Evolutionary conservation across 257 asterid genomes (phyloP).

Genomic region (Paulownia fortunei): DNA sequence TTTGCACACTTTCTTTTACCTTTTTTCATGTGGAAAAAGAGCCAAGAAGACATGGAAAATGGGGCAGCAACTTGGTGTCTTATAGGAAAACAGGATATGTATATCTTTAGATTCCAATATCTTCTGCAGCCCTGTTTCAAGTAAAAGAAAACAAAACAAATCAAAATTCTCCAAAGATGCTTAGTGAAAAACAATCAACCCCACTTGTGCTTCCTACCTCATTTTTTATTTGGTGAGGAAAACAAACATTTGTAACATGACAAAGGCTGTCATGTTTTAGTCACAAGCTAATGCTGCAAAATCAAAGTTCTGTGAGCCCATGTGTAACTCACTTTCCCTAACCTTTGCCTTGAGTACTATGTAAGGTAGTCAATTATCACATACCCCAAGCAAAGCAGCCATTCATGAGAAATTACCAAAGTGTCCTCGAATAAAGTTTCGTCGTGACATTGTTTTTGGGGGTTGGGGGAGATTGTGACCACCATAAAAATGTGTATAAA

Average conservation of each 20-base stretch:
- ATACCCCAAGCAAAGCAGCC: constrained; percentile 17
- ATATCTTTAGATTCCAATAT: constrained; percentile 51
- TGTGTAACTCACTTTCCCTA: constrained; percentile 29
- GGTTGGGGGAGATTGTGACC: not conserved
- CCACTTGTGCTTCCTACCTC: constrained; percentile 34
- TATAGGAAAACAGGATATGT: constrained; percentile 29
- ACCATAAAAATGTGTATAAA: not conserved
- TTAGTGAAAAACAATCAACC: constrained; percentile 44
- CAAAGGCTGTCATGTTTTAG: constrained; percentile 46
- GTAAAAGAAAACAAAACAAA: constrained; percentile 41
- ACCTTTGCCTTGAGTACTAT: constrained; percentile 35
- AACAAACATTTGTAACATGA: constrained; percentile 37
- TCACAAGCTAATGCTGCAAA: constrained; percentile 41
- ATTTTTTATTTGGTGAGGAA: constrained; percentile 27
- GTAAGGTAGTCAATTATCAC: constrained; percentile 19
- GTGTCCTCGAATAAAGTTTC: not conserved
- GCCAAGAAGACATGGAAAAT: constrained; percentile 38
- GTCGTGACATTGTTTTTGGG: not conserved
- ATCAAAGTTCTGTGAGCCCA: constrained; percentile 33
- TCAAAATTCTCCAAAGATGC: constrained; percentile 39
- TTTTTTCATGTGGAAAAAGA: constrained; percentile 41
- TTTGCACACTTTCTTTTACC: constrained; percentile 11
- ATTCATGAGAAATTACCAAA: not conserved
- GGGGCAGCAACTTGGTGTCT: constrained; percentile 45
- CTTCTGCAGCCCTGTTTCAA: constrained; percentile 42